phyloP scores from a whole-genome alignment of 176 grass and related monocot species.

The Carex littledalei region DNA sequence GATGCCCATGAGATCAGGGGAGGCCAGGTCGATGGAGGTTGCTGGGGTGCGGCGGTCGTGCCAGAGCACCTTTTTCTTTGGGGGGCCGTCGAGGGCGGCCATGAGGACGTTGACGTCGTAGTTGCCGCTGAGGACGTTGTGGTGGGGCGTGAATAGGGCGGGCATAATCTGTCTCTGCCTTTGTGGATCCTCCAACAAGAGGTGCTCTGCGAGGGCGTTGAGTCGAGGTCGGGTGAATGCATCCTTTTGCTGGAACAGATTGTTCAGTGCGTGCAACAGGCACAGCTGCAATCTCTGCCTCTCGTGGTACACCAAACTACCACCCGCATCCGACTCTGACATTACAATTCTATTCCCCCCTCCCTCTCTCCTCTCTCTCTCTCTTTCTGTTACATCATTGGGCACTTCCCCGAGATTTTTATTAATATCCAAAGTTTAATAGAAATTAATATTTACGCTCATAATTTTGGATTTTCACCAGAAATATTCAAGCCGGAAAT shows the following conservation, averaged over 20 bases:
- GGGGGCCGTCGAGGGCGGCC: conserved; percentile 40
- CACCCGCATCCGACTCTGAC: too few relatives aligned
- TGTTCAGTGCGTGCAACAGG: conserved; percentile 91
- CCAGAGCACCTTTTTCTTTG: conserved; percentile 69
- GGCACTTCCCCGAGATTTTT: too few relatives aligned
- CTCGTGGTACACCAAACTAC: conserved; percentile 54
- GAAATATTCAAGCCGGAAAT: too few relatives aligned
- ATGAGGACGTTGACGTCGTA: conserved; percentile 95
- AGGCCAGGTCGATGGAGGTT: conserved; percentile 48
- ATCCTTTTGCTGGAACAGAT: conserved; percentile 83
- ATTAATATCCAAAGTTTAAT: too few relatives aligned
- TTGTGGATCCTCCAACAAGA: background rate
- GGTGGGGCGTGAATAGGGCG: conserved; percentile 42
- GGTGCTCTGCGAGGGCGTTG: conserved; percentile 50
- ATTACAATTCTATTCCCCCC: too few relatives aligned
- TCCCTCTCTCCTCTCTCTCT: too few relatives aligned
- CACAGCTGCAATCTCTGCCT: conserved; percentile 80
- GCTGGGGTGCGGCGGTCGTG: conserved; percentile 63
- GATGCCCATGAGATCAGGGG: conserved; percentile 50
- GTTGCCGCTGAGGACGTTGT: conserved; percentile 78
- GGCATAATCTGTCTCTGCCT: too few relatives aligned
- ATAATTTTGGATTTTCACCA: too few relatives aligned
- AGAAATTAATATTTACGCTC: too few relatives aligned
- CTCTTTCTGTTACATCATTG: too few relatives aligned
- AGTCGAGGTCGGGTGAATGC: conserved; percentile 63